Base-by-base conservation (phyloP, 352 stramenopile genomes). In the Pythium inflatum region DNA sequence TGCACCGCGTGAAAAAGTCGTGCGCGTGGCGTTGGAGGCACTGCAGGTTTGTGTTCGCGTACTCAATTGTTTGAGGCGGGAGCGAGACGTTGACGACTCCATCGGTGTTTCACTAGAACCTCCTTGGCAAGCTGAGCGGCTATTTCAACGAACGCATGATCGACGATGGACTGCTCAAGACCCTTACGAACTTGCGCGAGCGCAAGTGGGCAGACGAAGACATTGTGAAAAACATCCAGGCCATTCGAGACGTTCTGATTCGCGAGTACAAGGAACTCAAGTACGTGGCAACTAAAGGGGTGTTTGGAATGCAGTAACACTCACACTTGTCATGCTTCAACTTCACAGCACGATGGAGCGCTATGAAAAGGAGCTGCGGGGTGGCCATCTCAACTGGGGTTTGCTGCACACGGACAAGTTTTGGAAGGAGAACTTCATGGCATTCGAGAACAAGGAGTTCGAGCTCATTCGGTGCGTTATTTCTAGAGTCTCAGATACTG, bases 381-480 rank as follows among this genome's bases (percentile, higher is more conserved):
- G 93, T 30, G 97, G 96, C 13, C 84, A 93, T 46, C 74, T 99
- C 7, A 91, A 97, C 78, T 99, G 97, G 97, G 97, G 97, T 30
- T 84, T 98, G 31, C 84, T 97, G 20, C 97, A 99, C 81, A 99
- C 95, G 40, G 97, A 99, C 76, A 98, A 98, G 61, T 99, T 99
- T 76, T 99, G 98, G 95, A 97, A 97, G 68, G 97, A 99, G 76
- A 99, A 99, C 82, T 97, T 97, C 38, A 97, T 97, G 76, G 93
- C 94, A 67, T 97, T 99, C 68, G 96, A 99, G 75, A 91, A 93
- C 64, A 98, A 98, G 65, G 95, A 99, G 67, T 99, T 99, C 71
- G 87, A 93, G 53, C 80, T 96, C 41, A 91, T 97, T 68, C 83
- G 85, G 88, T 94, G 63, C 45, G 85, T 51, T 2, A 36, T 22